Conservation (phyloP, 140 eudicot genomes). For the Senecio squalidus region DNA sequence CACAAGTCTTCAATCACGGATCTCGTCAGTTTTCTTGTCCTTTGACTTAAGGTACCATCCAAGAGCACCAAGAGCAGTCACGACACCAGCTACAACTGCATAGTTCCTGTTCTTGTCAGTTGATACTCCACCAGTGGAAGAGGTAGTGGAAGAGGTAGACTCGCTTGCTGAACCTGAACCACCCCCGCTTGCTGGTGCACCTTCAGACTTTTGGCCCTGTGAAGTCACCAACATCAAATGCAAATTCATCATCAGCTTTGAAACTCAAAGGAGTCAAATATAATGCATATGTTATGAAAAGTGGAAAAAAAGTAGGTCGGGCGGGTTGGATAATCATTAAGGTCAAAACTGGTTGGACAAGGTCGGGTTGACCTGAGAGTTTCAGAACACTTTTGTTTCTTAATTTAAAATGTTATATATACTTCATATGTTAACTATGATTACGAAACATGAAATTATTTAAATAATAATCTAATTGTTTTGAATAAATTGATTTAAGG, state of each 20-base stretch:
- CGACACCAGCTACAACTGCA: conserved; percentile 65
- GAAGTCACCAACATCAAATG: background rate
- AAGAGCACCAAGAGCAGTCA: conserved; percentile 49
- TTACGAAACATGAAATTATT: too few relatives aligned
- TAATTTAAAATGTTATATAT: too few relatives aligned
- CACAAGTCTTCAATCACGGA: conserved; percentile 26
- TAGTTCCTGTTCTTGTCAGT: conserved; percentile 68
- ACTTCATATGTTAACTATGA: too few relatives aligned
- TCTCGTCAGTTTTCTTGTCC: conserved; percentile 40
- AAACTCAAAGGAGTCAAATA: too few relatives aligned
- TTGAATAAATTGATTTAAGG: too few relatives aligned
- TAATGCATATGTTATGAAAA: too few relatives aligned
- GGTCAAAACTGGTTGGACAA: background rate
- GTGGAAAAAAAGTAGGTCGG: background rate
- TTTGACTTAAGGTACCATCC: conserved; percentile 73
- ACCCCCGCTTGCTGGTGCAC: conserved; percentile 43
- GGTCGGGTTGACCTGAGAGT: too few relatives aligned
- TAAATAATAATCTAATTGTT: too few relatives aligned
- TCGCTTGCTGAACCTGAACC: conserved; percentile 39
- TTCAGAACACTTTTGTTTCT: too few relatives aligned
- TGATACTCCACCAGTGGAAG: conserved; percentile 56
- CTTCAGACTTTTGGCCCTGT: conserved; percentile 73
- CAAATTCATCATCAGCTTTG: background rate
- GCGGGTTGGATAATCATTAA: background rate
- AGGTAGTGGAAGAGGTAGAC: conserved; percentile 33